Base-by-base conservation (phyloP, 306 rosid species). In the Acacia acuminata region DNA sequence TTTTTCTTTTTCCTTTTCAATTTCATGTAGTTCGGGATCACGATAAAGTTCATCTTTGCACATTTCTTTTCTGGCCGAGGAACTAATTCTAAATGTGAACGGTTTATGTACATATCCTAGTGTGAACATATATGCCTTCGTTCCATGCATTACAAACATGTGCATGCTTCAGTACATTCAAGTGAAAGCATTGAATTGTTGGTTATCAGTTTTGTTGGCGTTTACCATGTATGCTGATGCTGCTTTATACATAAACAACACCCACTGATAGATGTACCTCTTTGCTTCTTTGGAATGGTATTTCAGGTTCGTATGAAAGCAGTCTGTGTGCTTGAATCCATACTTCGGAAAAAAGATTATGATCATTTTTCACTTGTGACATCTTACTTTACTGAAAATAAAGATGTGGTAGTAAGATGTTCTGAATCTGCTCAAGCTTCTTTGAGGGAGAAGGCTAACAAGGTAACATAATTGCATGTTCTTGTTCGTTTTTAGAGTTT, bases 261-360 rank as follows among this genome's bases (percentile, higher is more conserved):
- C 43, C 50, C 19, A 56, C 24, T 61, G 79, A 43, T 76, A 22
- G 25, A 19, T 63, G 8, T 27, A 17, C 77, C 40, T 73, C 75
- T 47, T 84, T 51, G 44, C 40, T 24, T 61, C 47, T 83, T 71
- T 53, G 11, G 17, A 79, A 71, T 83, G 48, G 68, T 58, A 38
- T 16, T 85, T 81, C 78, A 96, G 99, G 97, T 92, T 77, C 99
- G 98, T 81, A 92, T 94, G 98, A 96, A 96, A 91, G 97, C 99
- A 82, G 89, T 90, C 61, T 96, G 98, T 82, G 91, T 94, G 78
- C 98, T 96, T 45, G 99, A 96, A 79, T 71, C 99, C 82, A 89
- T 96, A 77, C 85, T 96, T 64, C 89, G 99, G 85, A 94, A 79
- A 88, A 89, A 84, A 85, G 98, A 90, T 64, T 91, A 88, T 50